phyloP scores from a whole-genome alignment of 352 stramenopile species.

The Pilasporangium apinafurcum region DNA sequence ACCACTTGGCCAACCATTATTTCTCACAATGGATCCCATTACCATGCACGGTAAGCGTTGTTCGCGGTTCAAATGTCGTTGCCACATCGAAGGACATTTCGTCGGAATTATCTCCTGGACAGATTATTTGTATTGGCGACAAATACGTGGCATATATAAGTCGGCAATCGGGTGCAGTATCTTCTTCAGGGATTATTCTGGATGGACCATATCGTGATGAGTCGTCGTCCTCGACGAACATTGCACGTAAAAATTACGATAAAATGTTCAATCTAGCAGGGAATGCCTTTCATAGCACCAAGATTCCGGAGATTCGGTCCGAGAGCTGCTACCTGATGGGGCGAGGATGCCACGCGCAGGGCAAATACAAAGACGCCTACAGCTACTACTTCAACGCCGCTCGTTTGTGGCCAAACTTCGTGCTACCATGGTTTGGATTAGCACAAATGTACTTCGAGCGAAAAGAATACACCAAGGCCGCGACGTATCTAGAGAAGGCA shows the following conservation, averaged over 20 bases:
- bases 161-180: slow-evolving; percentile 52
- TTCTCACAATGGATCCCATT: slow-evolving; percentile 96
- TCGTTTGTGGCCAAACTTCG: slow-evolving; percentile 81
- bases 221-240: slow-evolving; percentile 45
- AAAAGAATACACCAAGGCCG: slow-evolving; percentile 78
- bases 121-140: slow-evolving; percentile 92
- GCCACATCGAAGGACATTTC: slow-evolving; percentile 85
- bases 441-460: slow-evolving; percentile 89
- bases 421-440: slow-evolving; percentile 79
- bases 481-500: slow-evolving; percentile 82
- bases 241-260: slow-evolving; percentile 86
- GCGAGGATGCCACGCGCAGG: slow-evolving; percentile 91
- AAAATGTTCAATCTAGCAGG: slow-evolving; percentile 88
- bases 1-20: slow-evolving; percentile 98
- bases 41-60: slow-evolving; percentile 78
- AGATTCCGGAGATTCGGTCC: slow-evolving; percentile 89
- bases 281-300: slow-evolving; percentile 86
- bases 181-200: slow-evolving; percentile 55
- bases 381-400: slow-evolving; percentile 95
- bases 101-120: slow-evolving; percentile 81
- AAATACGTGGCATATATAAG: slow-evolving; percentile 89
- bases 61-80: slow-evolving; percentile 82
- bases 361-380: slow-evolving; percentile 94
- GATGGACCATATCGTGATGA: slow-evolving; percentile 80
- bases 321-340: slow-evolving; percentile 96